phyloP scores from a whole-genome alignment of 345 rosid genomes.

The Aurinia saxatilis region DNA sequence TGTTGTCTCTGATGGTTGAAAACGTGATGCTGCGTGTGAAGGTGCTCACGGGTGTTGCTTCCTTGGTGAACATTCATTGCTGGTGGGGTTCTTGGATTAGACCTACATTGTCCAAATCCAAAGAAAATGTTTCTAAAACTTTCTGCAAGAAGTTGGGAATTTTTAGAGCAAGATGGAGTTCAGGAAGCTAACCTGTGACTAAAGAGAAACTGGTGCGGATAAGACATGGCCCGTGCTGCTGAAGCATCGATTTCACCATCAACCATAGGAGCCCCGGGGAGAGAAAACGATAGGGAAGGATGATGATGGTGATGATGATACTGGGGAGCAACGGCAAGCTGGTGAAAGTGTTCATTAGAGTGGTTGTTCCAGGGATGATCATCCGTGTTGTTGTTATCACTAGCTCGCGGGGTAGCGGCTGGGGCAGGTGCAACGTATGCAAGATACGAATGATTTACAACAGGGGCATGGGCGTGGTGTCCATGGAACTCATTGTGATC shows the following conservation, averaged over 20 bases:
- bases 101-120: conserved; percentile 28
- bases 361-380: conserved; percentile 49
- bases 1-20: conserved; percentile 45
- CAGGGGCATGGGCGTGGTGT: conserved; percentile 35
- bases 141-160: background rate
- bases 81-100: conserved; percentile 46
- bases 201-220: conserved; percentile 38
- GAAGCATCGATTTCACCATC: conserved; percentile 41
- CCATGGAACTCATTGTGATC: conserved; percentile 48
- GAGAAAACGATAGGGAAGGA: conserved; percentile 36
- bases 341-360: conserved; percentile 37
- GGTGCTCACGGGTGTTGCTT: conserved; percentile 41
- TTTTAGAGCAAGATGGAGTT: background rate
- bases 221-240: conserved; percentile 38
- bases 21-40: conserved; percentile 34
- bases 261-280: conserved; percentile 33
- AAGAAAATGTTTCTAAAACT: background rate
- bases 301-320: conserved; percentile 32
- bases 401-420: conserved; percentile 33
- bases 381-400: conserved; percentile 36
- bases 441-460: conserved; percentile 48
- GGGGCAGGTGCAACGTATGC: conserved; percentile 47
- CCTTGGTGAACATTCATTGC: conserved; percentile 41
- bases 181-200: conserved; percentile 45
- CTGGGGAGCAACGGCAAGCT: conserved; percentile 51